Evolutionary conservation across 495 filamentous ascomycete genomes (phyloP), one percentile per base, ranked within the genome.

Genomic region (Talaromyces adpressus): DNA sequence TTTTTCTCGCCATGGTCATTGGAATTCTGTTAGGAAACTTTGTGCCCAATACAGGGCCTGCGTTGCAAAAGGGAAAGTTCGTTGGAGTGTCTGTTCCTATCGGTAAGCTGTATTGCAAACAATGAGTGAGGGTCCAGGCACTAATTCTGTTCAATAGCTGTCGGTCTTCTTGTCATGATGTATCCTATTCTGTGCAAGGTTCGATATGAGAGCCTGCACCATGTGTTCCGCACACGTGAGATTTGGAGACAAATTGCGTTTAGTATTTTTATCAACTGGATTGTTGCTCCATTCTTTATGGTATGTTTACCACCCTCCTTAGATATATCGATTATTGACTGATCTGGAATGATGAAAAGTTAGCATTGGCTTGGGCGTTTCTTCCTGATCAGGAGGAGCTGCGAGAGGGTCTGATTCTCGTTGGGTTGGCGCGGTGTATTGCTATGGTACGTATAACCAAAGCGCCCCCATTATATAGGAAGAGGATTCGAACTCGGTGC

Each of bases 171-270:
- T 7, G 84, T 94, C 29, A 96, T 96, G 91, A 96, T 96, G 92
- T 96, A 95, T 68, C 92, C 92, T 0, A 95, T 95, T 64, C 79
- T 96, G 22, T 94, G 92, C 83, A 97, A 96, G 73, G 88, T 97
- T n/a, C 84, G 85, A 36, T 95, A 84, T 73, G 93, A 96, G 72
- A 83, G 81, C 0, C 74, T 98, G 49, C 91, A 93, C 71, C 80
- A 83, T 7, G 72, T 91, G 18, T 85, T 96, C 64, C 72, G 75
- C 11, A 69, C 81, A 4, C 81, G 81, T 4, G 76, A 76, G 3
- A 75, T 95, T 7, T 97, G 91, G 91, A 81, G 85, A 16, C 93
- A 97, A 69, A 82, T 97, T 60, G 78, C 66, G 0, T 91, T 97
- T 69, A 91, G 89, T 66, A 70, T 97, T 23, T 60, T 94, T 22